A percentile compares a stretch with the other conserved stretches of the same genome.
Evolutionary conservation across 192 early-diverging fungal species (phyloP).

Genomic region (Podila minutissima): DNA sequence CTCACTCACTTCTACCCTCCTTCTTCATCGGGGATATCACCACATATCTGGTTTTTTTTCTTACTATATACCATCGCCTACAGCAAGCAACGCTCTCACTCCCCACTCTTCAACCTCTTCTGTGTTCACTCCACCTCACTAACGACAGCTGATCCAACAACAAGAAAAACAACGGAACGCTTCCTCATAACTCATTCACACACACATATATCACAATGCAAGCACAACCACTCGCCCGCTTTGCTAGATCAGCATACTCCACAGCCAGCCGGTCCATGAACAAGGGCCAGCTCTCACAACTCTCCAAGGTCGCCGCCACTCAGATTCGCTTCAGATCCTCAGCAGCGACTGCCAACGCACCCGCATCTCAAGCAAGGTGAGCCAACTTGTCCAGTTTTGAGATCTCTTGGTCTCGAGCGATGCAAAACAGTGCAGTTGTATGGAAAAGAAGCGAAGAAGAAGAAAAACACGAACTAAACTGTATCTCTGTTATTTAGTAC

Average conservation of each 20-base stretch:
- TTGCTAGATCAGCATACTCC: conserved; percentile 37
- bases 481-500: conserved; percentile 1
- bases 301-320: conserved; percentile 28
- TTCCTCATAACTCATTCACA: neutral
- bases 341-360: conserved; percentile 28
- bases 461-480: no score
- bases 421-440: no score
- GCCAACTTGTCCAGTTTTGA: neutral
- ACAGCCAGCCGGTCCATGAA: conserved; percentile 9
- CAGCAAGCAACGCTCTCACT: neutral
- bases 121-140: neutral
- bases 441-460: no score
- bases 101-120: conserved; percentile 2
- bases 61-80: neutral
- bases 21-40: neutral
- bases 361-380: conserved; percentile 15
- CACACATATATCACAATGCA: conserved; percentile 15
- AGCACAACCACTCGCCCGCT: conserved; percentile 34
- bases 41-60: neutral
- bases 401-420: neutral
- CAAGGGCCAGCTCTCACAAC: conserved; percentile 17
- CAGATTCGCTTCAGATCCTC: conserved; percentile 46
- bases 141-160: neutral
- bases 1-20: neutral
- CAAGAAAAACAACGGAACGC: neutral